phyloP scores from a whole-genome alignment of 768 basidiomycete species.

The Leccinum subtestaceum region DNA sequence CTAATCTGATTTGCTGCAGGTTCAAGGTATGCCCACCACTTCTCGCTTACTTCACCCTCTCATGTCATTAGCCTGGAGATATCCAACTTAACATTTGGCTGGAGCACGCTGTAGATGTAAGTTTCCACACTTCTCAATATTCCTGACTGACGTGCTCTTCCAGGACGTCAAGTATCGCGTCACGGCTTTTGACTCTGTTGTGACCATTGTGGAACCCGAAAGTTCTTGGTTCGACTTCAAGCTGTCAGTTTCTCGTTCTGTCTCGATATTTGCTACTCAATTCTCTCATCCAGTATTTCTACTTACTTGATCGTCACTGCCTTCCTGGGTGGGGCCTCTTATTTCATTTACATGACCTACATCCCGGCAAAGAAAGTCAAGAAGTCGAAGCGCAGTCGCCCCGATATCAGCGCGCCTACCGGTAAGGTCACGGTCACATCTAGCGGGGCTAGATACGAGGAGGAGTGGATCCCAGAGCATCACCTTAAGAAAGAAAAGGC shows the following conservation, averaged over 20 bases:
- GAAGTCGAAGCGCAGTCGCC: constrained; percentile 42
- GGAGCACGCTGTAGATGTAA: constrained; percentile 65
- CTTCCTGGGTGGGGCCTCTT: constrained; percentile 60
- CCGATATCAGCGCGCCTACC: constrained; percentile 52
- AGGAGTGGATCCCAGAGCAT: constrained; percentile 93
- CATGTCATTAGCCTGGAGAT: constrained; percentile 60
- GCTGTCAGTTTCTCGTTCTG: constrained; percentile 50
- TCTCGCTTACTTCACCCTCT: constrained; percentile 1
- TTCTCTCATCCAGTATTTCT: constrained; percentile 40
- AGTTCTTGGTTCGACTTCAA: constrained; percentile 76
- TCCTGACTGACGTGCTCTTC: background rate
- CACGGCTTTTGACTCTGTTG: constrained; percentile 69
- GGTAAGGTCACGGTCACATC: constrained; percentile 59
- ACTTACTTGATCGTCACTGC: constrained; percentile 70
- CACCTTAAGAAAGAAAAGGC: constrained; percentile 69
- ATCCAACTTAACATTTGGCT: constrained; percentile 71
- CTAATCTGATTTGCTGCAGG: constrained; percentile 33
- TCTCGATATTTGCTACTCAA: constrained; percentile 3
- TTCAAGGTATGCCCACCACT: constrained; percentile 50
- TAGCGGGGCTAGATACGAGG: constrained; percentile 68
- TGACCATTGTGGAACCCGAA: constrained; percentile 79
- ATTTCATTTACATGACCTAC: constrained; percentile 64
- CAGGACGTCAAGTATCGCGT: constrained; percentile 61
- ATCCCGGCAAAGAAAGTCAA: constrained; percentile 60
- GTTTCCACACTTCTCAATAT: constrained; percentile 14